These are phyloP conservation scores for Taiozyma onychis DNA, from an alignment of 1,139 yeast species.

Conservation along the genomic window DNA sequence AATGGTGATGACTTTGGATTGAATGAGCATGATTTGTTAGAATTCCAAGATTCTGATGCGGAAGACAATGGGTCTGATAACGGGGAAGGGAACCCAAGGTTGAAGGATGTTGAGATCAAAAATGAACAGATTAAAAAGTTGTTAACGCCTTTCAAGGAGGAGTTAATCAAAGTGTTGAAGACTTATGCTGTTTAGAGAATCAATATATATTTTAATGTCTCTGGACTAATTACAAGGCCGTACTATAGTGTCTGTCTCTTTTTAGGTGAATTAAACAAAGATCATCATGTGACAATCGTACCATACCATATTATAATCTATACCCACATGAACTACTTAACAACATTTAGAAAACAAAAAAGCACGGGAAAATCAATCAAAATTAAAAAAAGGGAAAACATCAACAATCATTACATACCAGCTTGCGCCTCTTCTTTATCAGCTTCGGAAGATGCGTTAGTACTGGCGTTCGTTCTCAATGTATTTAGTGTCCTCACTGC, in stretches of 20 bases:
- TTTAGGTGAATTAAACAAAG: not conserved
- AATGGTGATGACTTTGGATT: conserved; percentile 53
- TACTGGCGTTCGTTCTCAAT: not conserved
- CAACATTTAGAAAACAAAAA: not conserved
- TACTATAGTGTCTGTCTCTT: too few species aligned
- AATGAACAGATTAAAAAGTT: conserved; percentile 10
- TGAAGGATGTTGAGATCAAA: not conserved
- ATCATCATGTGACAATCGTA: not conserved
- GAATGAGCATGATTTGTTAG: conserved; percentile 51
- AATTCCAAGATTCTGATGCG: conserved; percentile 45
- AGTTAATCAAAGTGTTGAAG: conserved; percentile 2
- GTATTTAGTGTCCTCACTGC: conserved; percentile 10
- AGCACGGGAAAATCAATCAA: not conserved
- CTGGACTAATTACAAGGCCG: too few species aligned
- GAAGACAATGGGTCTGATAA: conserved; percentile 27
- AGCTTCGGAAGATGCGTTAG: not conserved
- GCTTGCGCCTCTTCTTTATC: not conserved
- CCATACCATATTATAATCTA: not conserved
- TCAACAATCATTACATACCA: not conserved
- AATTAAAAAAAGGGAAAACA: not conserved
- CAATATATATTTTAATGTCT: not conserved
- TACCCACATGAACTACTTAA: not conserved
- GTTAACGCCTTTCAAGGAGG: conserved; percentile 10
- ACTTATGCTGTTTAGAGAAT: not conserved
- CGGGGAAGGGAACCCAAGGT: conserved; percentile 13